These are phyloP conservation scores for Colletotrichum karsti DNA, from an alignment of 2,329 filamentous ascomycete species.

Conservation along the genomic window DNA sequence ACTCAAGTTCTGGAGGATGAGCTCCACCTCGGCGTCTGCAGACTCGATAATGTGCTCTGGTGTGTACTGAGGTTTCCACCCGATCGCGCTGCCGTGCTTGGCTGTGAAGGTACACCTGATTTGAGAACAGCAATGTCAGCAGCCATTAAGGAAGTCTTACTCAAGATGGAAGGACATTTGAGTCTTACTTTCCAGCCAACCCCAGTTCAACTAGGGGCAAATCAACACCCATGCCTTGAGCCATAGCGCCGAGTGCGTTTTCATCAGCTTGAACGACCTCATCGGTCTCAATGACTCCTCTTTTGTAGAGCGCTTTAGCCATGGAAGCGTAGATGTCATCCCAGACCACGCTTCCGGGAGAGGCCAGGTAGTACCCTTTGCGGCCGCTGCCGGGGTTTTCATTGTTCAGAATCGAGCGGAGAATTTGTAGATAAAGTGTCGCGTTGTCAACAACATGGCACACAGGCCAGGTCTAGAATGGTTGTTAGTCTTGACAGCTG, in stretches of 20 bases:
- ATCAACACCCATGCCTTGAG: slow-evolving; percentile 43
- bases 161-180: not conserved
- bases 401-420: slow-evolving; percentile 51
- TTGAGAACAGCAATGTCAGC: not conserved
- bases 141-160: not conserved
- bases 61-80: slow-evolving; percentile 53
- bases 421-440: slow-evolving; percentile 52
- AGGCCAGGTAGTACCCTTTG: slow-evolving; percentile 59
- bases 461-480: slow-evolving; percentile 58
- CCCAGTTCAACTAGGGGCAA: slow-evolving; percentile 43
- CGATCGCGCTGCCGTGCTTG: slow-evolving; percentile 48
- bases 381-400: slow-evolving; percentile 47
- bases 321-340: slow-evolving; percentile 57
- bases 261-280: slow-evolving; percentile 45
- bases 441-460: slow-evolving; percentile 59
- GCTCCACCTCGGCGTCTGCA: slow-evolving; percentile 54
- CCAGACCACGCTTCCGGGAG: slow-evolving; percentile 58
- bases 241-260: slow-evolving; percentile 49
- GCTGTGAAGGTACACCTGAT: slow-evolving; percentile 42
- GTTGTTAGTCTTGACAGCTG: rapidly evolving
- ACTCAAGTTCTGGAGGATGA: slow-evolving; percentile 32
- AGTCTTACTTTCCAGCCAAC: slow-evolving; percentile 45
- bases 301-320: slow-evolving; percentile 48
- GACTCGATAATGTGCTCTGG: slow-evolving; percentile 55
- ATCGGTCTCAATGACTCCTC: slow-evolving; percentile 46